Evolutionary conservation across 176 grass and related monocot species (phyloP).

Genomic region (Rhynchospora tenuis): DNA sequence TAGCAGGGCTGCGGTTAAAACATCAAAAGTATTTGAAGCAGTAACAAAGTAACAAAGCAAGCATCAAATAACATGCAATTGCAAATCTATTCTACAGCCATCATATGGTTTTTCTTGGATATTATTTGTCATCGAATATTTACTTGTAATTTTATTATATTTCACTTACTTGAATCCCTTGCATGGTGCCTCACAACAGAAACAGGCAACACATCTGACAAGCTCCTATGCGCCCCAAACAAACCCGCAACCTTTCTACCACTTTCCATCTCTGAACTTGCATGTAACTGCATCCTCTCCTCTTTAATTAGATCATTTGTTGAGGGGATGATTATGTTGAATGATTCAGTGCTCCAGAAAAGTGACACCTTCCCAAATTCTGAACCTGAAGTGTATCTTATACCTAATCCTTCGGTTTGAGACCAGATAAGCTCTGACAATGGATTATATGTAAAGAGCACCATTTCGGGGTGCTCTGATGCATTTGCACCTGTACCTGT

Average conservation of each 20-base stretch:
- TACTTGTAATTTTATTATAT: neutral
- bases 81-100: neutral
- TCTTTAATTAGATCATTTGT: constrained; percentile 23
- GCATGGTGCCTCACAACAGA: constrained; percentile 32
- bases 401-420: constrained; percentile 50
- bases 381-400: constrained; percentile 58
- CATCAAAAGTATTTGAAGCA: neutral
- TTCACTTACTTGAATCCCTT: constrained; percentile 64
- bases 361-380: constrained; percentile 53
- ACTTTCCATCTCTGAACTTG: constrained; percentile 10
- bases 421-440: constrained; percentile 81
- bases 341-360: constrained; percentile 60
- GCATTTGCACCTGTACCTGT: constrained; percentile 96
- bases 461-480: constrained; percentile 37
- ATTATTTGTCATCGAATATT: neutral
- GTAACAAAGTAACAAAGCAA: neutral
- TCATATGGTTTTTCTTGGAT: neutral
- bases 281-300: constrained; percentile 43
- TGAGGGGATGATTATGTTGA: constrained; percentile 70
- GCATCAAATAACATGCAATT: neutral
- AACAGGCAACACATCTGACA: constrained; percentile 38
- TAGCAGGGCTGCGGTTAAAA: neutral
- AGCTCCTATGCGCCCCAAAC: constrained; percentile 29
- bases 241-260: constrained; percentile 27
- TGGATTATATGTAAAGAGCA: constrained; percentile 35